A percentile compares a stretch with the other conserved stretches of the same genome.
Conservation (phyloP, 192 early-diverging fungal genomes). For the Coemansia sp. region DNA sequence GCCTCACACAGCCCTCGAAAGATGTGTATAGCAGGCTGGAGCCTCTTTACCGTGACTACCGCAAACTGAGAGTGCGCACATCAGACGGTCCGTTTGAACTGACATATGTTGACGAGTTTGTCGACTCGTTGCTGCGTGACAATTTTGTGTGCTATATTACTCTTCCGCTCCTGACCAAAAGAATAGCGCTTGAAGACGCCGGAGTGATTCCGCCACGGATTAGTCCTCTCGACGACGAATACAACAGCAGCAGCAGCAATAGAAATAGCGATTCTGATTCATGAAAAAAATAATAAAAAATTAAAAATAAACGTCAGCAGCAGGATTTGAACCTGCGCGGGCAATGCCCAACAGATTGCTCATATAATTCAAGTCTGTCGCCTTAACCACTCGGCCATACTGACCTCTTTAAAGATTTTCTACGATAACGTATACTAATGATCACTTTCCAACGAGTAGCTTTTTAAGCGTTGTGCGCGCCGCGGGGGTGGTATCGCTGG, state of each 20-base stretch:
- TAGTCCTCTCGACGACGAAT: slow-evolving; percentile 64
- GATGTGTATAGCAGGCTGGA: slow-evolving; percentile 89
- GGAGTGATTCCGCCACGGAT: slow-evolving; percentile 81
- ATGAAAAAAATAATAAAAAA: neutral
- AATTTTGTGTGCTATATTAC: slow-evolving; percentile 86
- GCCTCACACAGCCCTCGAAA: slow-evolving; percentile 71
- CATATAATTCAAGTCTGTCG: slow-evolving; percentile 20
- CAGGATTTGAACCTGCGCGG: slow-evolving; percentile 54
- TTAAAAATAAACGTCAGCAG: slow-evolving; percentile 15
- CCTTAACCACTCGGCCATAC: slow-evolving; percentile 40
- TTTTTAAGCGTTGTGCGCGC: no score
- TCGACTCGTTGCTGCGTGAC: slow-evolving; percentile 79
- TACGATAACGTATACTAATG: no score
- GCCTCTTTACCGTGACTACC: slow-evolving; percentile 80
- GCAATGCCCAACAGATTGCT: slow-evolving; percentile 30
- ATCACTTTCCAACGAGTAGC: no score
- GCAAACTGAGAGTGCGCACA: slow-evolving; percentile 69
- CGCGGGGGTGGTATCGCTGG: no score
- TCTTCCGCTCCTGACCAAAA: slow-evolving; percentile 80
- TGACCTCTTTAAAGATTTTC: no score
- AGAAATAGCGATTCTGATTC: neutral
- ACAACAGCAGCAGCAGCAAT: slow-evolving; percentile 50
- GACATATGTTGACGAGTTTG: slow-evolving; percentile 88
- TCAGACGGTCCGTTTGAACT: slow-evolving; percentile 53
- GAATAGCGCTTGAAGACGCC: slow-evolving; percentile 80